Evolutionary conservation across 2,329 filamentous ascomycete genomes (phyloP).

Genomic region (Aspergillus niger): DNA sequence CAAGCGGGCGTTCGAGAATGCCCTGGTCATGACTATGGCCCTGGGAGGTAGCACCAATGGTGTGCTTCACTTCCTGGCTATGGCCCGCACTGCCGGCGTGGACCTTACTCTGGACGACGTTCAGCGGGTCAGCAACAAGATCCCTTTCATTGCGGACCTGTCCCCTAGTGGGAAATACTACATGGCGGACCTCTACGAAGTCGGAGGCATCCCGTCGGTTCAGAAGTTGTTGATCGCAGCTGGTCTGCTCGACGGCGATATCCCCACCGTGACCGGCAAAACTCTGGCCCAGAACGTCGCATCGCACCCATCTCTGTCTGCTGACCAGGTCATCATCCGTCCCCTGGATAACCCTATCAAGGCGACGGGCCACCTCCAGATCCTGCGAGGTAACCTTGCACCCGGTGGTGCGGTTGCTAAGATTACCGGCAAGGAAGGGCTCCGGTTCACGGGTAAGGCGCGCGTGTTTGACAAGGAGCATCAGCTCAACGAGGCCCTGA

Average conservation of each 20-base stretch:
- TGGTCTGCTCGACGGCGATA: slow-evolving; percentile 72
- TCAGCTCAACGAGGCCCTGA: slow-evolving; percentile 73
- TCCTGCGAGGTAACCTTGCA: slow-evolving; percentile 83
- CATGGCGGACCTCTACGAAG: slow-evolving; percentile 84
- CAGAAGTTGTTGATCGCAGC: slow-evolving; percentile 81
- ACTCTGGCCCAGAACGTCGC: slow-evolving; percentile 81
- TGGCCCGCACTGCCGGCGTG: slow-evolving; percentile 82
- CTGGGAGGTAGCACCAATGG: slow-evolving; percentile 90
- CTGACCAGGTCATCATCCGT: slow-evolving; percentile 80
- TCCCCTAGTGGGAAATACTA: slow-evolving; percentile 81
- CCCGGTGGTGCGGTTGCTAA: slow-evolving; percentile 90
- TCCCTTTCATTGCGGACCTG: slow-evolving; percentile 82
- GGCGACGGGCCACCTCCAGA: slow-evolving; percentile 79
- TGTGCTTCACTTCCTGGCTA: slow-evolving; percentile 84
- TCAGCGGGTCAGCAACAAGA: slow-evolving; percentile 76
- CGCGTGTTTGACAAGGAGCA: slow-evolving; percentile 85
- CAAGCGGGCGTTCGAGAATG: slow-evolving; percentile 81
- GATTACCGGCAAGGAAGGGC: slow-evolving; percentile 93
- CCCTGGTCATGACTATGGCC: slow-evolving; percentile 85
- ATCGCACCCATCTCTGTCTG: slow-evolving; percentile 73
- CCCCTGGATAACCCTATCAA: slow-evolving; percentile 84
- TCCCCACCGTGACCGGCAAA: slow-evolving; percentile 80
- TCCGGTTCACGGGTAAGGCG: slow-evolving; percentile 76
- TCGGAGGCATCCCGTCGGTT: slow-evolving; percentile 82
- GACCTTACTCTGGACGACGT: slow-evolving; percentile 78